Evolutionary conservation across 2,329 filamentous ascomycete species (phyloP).

Genomic region (Teratosphaeria viscida): DNA sequence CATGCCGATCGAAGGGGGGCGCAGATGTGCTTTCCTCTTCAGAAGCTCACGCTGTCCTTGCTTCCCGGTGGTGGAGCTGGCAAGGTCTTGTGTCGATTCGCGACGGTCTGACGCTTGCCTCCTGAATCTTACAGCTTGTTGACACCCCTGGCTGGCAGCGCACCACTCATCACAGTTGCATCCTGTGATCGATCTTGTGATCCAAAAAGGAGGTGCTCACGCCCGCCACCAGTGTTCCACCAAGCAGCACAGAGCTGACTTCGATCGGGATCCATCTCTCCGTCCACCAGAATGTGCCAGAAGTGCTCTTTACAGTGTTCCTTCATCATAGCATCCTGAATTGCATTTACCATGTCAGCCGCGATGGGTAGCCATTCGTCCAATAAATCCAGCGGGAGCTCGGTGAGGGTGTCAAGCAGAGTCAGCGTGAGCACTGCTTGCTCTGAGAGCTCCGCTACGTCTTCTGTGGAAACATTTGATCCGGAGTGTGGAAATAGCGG

Average conservation of each 20-base stretch:
- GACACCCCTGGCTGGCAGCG: conserved; percentile 1
- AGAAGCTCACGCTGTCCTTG: too few species aligned
- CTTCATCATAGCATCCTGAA: conserved; percentile 47
- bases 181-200: not conserved
- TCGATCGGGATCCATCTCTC: conserved; percentile 82
- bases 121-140: conserved; percentile 5
- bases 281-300: conserved; percentile 67
- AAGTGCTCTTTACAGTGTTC: conserved; percentile 59
- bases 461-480: conserved; percentile 10
- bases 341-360: conserved; percentile 55
- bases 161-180: conserved; percentile 6
- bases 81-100: not conserved
- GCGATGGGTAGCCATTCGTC: conserved; percentile 72
- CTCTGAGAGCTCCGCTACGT: conserved; percentile 49
- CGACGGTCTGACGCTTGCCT: not conserved
- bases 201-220: conserved; percentile 45
- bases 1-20: not conserved
- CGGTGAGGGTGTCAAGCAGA: conserved; percentile 68
- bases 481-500: conserved; percentile 33
- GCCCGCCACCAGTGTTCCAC: conserved; percentile 63
- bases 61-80: too few species aligned
- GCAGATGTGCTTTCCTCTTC: not conserved
- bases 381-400: conserved; percentile 56
- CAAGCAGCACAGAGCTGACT: conserved; percentile 69
- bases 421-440: conserved; percentile 68